These are phyloP conservation scores for Allodekkera sacchari DNA, from an alignment of 805 yeast species.

Conservation along the genomic window DNA sequence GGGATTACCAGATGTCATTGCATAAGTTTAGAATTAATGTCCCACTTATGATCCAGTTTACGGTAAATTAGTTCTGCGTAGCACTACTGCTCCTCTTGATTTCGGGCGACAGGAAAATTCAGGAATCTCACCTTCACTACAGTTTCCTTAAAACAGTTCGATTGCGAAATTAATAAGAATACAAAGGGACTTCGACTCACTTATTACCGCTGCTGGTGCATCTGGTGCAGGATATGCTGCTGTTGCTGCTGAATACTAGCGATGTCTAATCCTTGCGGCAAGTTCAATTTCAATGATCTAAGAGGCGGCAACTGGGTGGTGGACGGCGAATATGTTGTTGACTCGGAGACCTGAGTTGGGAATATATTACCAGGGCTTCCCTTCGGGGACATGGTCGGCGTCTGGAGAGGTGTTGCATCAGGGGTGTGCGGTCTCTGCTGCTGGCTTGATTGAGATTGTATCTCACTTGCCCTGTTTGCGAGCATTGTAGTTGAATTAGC, in stretches of 20 bases:
- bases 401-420: slow-evolving; percentile 26
- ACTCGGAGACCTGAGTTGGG: too few species aligned
- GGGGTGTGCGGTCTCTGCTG: slow-evolving; percentile 16
- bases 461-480: slow-evolving; percentile 4
- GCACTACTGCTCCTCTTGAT: too few species aligned
- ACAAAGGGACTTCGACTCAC: too few species aligned
- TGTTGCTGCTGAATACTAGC: slow-evolving; percentile 1
- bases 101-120: too few species aligned
- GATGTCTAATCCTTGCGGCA: slow-evolving; percentile 33
- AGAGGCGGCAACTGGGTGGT: slow-evolving; percentile 35
- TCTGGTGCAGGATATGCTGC: neutral
- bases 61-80: too few species aligned
- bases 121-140: too few species aligned
- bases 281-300: slow-evolving; percentile 40
- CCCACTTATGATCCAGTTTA: too few species aligned
- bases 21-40: too few species aligned
- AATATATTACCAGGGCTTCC: slow-evolving; percentile 14
- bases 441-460: neutral
- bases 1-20: too few species aligned
- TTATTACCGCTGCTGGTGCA: neutral
- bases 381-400: slow-evolving; percentile 30
- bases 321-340: neutral
- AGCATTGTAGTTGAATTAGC: slow-evolving; percentile 16
- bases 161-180: too few species aligned
- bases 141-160: too few species aligned